Evolutionary conservation across 2,329 filamentous ascomycete species (phyloP).

Genomic region (Sclerotinia minor): DNA sequence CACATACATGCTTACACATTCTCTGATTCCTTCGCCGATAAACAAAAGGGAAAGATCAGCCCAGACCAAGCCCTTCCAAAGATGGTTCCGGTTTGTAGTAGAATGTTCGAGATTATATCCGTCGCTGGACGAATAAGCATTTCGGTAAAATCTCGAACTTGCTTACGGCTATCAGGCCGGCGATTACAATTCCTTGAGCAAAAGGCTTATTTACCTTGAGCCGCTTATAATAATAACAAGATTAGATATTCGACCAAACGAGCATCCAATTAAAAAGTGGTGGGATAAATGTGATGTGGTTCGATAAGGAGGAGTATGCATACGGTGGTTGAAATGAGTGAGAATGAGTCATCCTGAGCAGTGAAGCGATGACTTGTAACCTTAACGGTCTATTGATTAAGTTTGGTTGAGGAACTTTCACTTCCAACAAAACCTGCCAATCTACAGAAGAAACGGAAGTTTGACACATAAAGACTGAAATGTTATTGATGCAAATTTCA

Average conservation of each 20-base stretch:
- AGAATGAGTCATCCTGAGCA: slow-evolving; percentile 4
- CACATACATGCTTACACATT: slow-evolving; percentile 2
- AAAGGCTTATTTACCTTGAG: background rate
- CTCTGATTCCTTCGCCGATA: background rate
- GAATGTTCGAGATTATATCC: background rate
- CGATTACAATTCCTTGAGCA: background rate
- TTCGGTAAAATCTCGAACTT: background rate
- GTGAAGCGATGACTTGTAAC: background rate
- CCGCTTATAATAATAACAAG: background rate
- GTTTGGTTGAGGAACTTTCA: too few relatives aligned
- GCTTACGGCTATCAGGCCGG: background rate
- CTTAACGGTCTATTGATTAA: too few relatives aligned
- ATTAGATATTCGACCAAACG: background rate
- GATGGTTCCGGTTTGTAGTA: background rate
- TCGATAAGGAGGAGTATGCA: background rate
- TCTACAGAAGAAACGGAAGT: too few relatives aligned
- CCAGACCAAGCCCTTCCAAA: too few relatives aligned
- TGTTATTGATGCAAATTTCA: background rate
- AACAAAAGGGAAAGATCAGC: background rate
- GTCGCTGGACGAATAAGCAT: background rate
- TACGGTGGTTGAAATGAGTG: background rate
- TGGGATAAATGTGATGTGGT: background rate
- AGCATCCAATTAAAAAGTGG: background rate
- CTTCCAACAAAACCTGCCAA: too few relatives aligned
- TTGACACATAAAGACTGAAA: too few relatives aligned